A percentile compares a stretch with the other conserved stretches of the same genome.
These are phyloP conservation scores for Domatiomyces globalis DNA, from an alignment of 2,329 filamentous ascomycete species.

Conservation along the genomic window DNA sequence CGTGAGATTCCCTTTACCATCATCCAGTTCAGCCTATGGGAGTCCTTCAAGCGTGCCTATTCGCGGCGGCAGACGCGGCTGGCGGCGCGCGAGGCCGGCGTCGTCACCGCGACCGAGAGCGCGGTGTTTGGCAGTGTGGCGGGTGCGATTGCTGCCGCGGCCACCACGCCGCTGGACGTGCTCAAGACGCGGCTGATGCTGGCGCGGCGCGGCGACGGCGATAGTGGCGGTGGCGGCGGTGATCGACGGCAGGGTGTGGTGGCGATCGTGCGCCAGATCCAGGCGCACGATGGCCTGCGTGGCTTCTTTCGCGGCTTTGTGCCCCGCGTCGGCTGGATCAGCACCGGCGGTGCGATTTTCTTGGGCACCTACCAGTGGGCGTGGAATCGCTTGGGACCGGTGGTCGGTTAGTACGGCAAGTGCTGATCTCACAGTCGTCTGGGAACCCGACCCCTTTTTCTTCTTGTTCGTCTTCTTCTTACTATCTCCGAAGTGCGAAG, in stretches of 20 bases:
- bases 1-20: slow-evolving; percentile 95
- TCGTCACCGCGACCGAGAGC: slow-evolving; percentile 60
- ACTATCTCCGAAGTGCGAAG: no score
- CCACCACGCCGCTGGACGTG: slow-evolving; percentile 90
- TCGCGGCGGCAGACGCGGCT: slow-evolving; percentile 40
- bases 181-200: slow-evolving; percentile 96
- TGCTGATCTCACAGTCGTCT: background rate
- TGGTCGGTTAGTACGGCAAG: background rate
- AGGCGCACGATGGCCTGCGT: slow-evolving; percentile 33
- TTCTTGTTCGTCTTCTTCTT: background rate
- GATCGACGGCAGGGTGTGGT: slow-evolving; percentile 23
- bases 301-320: slow-evolving; percentile 44
- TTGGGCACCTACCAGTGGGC: slow-evolving; percentile 85
- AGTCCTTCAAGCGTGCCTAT: slow-evolving; percentile 58
- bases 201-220: slow-evolving; percentile 50
- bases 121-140: slow-evolving; percentile 71
- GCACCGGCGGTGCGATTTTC: slow-evolving; percentile 85
- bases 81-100: slow-evolving; percentile 26
- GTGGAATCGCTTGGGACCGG: slow-evolving; percentile 52
- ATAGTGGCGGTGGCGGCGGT: slow-evolving; percentile 24
- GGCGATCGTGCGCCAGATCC: slow-evolving; percentile 49
- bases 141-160: slow-evolving; percentile 69
- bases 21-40: slow-evolving; percentile 95
- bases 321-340: slow-evolving; percentile 87
- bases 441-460: background rate